phyloP scores from a whole-genome alignment of 2,329 filamentous ascomycete genomes.

The Claviceps lovelessii region DNA sequence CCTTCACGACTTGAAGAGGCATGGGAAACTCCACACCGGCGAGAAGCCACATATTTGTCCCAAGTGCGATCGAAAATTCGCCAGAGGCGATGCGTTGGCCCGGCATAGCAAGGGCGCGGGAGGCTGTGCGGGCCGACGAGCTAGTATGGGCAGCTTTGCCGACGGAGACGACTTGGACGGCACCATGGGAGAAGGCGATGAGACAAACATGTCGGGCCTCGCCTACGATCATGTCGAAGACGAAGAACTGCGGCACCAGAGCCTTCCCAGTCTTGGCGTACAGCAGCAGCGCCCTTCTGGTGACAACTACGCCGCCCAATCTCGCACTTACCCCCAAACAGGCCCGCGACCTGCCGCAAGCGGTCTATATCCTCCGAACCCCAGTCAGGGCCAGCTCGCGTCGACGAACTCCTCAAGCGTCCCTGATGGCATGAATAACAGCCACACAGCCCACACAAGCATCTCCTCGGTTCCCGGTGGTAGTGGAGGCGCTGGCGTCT shows the following conservation, averaged over 20 bases:
- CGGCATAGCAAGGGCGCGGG: conserved; percentile 92
- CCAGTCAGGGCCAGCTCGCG: conserved; percentile 36
- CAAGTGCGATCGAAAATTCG: conserved; percentile 89
- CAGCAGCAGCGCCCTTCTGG: conserved; percentile 44
- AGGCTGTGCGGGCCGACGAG: conserved; percentile 80
- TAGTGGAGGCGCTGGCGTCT: conserved; percentile 42
- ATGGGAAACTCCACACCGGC: conserved; percentile 91
- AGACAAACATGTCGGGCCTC: conserved; percentile 42
- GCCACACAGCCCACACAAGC: conserved; percentile 35
- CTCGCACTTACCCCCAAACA: conserved; percentile 67
- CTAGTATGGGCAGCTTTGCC: conserved; percentile 71
- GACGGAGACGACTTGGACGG: conserved; percentile 59
- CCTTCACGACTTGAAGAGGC: conserved; percentile 87
- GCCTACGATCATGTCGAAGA: conserved; percentile 45
- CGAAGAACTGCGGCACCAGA: conserved; percentile 48
- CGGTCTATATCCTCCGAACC: conserved; percentile 48
- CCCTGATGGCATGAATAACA: conserved; percentile 27
- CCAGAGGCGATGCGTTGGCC: conserved; percentile 84
- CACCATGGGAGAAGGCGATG: conserved; percentile 35
- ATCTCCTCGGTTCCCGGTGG: conserved; percentile 33
- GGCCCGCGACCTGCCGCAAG: conserved; percentile 35
- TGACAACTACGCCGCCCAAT: conserved; percentile 43
- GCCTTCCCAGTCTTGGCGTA: conserved; percentile 61
- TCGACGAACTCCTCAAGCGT: conserved; percentile 38
- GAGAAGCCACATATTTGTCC: conserved; percentile 90